Evolutionary conservation across 2,329 filamentous ascomycete species (phyloP).

Genomic region (Decorospora gaudefroyi): DNA sequence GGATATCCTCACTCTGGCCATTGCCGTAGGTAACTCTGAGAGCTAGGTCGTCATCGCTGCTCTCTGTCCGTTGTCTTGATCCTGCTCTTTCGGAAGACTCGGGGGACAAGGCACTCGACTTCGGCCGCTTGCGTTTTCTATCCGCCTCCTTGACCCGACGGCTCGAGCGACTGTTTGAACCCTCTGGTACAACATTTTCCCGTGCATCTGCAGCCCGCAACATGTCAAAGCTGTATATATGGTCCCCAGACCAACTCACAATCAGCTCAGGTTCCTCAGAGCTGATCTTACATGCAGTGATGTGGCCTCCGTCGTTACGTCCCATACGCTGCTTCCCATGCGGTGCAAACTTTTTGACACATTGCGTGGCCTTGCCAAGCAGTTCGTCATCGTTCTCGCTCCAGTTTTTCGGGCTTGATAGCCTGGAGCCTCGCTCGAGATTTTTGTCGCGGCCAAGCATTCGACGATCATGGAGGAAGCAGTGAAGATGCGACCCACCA

Average conservation of each 20-base stretch:
- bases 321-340: slow-evolving; percentile 60
- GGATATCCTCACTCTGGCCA: slow-evolving; percentile 63
- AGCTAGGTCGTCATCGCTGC: slow-evolving; percentile 53
- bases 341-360: slow-evolving; percentile 69
- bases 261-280: slow-evolving; percentile 69
- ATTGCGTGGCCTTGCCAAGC: slow-evolving; percentile 64
- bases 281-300: slow-evolving; percentile 72
- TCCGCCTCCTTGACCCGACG: slow-evolving; percentile 37
- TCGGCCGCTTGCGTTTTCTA: slow-evolving; percentile 63
- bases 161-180: slow-evolving; percentile 19
- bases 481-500: slow-evolving; percentile 69
- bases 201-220: slow-evolving; percentile 61
- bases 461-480: slow-evolving; percentile 69
- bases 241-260: slow-evolving; percentile 69
- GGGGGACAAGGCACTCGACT: slow-evolving; percentile 39
- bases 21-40: slow-evolving; percentile 63
- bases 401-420: slow-evolving; percentile 50
- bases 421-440: slow-evolving; percentile 57
- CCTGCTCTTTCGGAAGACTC: slow-evolving; percentile 52
- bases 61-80: slow-evolving; percentile 56
- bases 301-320: slow-evolving; percentile 63
- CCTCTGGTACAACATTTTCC: slow-evolving; percentile 43
- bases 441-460: slow-evolving; percentile 66
- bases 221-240: slow-evolving; percentile 69
- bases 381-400: slow-evolving; percentile 56